Evolutionary conservation across 148 eudicot species (phyloP), one percentile per base, ranked within the genome.

Genomic region (Arctostaphylos glauca): DNA sequence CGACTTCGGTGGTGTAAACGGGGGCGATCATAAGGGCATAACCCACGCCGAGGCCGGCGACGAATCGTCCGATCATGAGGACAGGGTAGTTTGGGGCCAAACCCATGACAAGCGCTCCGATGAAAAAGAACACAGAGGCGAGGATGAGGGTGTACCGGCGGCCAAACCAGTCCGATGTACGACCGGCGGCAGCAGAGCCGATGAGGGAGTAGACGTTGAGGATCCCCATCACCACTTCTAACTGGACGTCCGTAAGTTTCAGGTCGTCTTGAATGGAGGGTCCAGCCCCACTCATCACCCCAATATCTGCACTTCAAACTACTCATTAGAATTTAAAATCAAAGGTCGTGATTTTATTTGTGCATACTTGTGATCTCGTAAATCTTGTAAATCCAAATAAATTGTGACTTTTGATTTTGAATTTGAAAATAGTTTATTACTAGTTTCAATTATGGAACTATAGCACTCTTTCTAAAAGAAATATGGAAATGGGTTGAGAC

Each of bases 131-230:
- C 73, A 4, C 46, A 1, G 46, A 38, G 46, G 73, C 38, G 73
- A n/a, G 6, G 73, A 67, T 14, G 46, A 21, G 9, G 73, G 73
- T 21, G 73, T n/a, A n/a, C 41, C 38, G 38, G 73, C 64, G 64
- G n/a, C n/a, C 18, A 3, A 59, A 15, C 85, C 85, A 82, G 50
- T 86, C 87, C 10, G 87, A 82, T n/a, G 87, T 83, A 6, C 85
- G 46, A 66, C 87, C 87, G 44, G 87, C 87, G 6, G 80, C 76
- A 18, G 80, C 85, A 14, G 83, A 82, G 56, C 87, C 85, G 19
- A 86, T 60, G 12, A 86, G 82, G 7, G 85, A 82, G 5, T 48
- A 49, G 18, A 75, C 15, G 43, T 75, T 75, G 12, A 75, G 55
- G 43, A 75, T 50, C 4, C 78, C 78, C 15, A 75, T 3, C 58